Evolutionary conservation across 768 basidiomycete species (phyloP), one percentile per base, ranked within the genome.

Genomic region (Daedaleopsis sinensis): DNA sequence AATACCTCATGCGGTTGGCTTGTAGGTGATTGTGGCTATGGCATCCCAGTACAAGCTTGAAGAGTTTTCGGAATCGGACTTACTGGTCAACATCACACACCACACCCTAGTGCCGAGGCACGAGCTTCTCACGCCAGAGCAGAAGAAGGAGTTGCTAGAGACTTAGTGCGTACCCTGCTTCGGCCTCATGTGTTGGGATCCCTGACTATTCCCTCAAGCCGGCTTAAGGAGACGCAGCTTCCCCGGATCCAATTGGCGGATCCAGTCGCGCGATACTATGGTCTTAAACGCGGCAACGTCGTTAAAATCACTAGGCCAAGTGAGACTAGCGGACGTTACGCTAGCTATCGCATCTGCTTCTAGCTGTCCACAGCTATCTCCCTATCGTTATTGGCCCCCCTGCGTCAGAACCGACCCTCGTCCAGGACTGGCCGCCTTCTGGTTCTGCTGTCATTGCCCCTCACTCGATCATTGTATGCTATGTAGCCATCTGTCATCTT

Each of bases 201-300:
- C 58, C 57, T 19, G 46, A 48, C 19, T 27, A 24, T n/a, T 9
- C 18, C 18, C 47, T 58, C 46, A 68, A 99, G 96, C 77, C 96
- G 97, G 64, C 78, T 99, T 59, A 96, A 96, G 76, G 97, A 98
- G 72, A 98, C 96, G 1, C 97, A 99, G 71, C 82, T 99, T 58
- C 97, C 97, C 51, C 92, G 97, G 23, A 98, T 99, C 65, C 96
- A 98, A 77, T 76, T 97, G 46, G 88, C 90, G 27, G 97, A 99
- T 75, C 97, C 97, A 11, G 96, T 99, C n/a, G 94, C 97, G 44
- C 87, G 96, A 61, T 98, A 99, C 75, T 99, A 98, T 78, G 97
- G 97, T 54, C 85, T 99, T 59, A 84, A 88, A 68, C 86, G 97
- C 52, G 96, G 96, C 27, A 94, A 96, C 74, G 97, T 99, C 50